A percentile compares a stretch with the other conserved stretches of the same genome.
Evolutionary conservation across 768 basidiomycete species (phyloP).

Genomic region (Exsudoporus frostii): DNA sequence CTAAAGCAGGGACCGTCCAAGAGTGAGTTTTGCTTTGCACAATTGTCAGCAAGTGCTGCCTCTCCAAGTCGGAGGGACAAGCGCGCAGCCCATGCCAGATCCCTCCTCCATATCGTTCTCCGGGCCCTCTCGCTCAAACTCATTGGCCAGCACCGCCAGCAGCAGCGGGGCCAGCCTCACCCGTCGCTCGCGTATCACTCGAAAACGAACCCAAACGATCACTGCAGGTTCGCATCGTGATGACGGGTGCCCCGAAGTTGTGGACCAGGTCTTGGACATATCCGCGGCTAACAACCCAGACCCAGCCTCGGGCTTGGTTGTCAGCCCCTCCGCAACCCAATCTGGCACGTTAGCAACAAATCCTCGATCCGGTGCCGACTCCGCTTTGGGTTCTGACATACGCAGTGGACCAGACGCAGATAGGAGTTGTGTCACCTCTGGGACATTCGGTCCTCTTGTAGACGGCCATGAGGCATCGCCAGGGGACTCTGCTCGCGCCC

Average conservation of each 20-base stretch:
- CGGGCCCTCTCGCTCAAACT: constrained; percentile 35
- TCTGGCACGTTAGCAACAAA: constrained; percentile 7
- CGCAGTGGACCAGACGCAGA: constrained; percentile 12
- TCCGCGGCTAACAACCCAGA: constrained; percentile 22
- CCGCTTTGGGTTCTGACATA: constrained; percentile 8
- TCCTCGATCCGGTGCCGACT: constrained; percentile 12
- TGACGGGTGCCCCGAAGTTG: constrained; percentile 8
- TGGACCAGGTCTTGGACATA: constrained; percentile 29
- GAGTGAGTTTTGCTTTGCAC: constrained; percentile 21
- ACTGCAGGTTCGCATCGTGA: constrained; percentile 33
- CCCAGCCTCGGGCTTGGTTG: neutral
- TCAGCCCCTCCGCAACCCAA: constrained; percentile 11
- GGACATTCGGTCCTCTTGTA: constrained; percentile 23
- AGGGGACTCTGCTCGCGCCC: neutral
- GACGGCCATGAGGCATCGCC: constrained; percentile 12
- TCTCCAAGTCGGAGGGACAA: constrained; percentile 21
- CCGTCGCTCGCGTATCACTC: constrained; percentile 46
- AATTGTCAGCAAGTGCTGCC: constrained; percentile 7
- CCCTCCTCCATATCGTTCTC: constrained; percentile 24
- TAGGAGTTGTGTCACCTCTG: constrained; percentile 25
- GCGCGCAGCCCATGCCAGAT: constrained; percentile 31
- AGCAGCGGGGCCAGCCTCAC: constrained; percentile 49
- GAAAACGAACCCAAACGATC: constrained; percentile 53
- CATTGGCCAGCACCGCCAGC: constrained; percentile 39
- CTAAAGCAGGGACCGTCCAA: constrained; percentile 14